phyloP scores from a whole-genome alignment of 1,284 basidiomycete genomes.

The Puccinia polysora region DNA sequence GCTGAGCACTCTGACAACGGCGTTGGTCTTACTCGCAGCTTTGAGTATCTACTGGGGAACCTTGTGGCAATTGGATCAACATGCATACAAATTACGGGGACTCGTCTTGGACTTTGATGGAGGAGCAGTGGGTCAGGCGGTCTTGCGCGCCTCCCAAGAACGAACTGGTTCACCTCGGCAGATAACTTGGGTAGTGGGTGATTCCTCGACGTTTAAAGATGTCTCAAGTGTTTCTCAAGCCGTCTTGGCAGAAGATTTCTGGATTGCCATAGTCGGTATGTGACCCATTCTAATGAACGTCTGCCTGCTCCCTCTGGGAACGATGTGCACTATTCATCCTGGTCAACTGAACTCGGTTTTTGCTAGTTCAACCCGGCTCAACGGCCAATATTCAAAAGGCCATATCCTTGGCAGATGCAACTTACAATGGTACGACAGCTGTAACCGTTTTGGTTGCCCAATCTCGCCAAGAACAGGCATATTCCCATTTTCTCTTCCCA shows the following conservation, averaged over 20 bases:
- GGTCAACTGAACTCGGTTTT: neutral
- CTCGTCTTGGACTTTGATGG: conserved; percentile 28
- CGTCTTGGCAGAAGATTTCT: conserved; percentile 23
- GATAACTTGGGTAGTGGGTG: conserved; percentile 15
- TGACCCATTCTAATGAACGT: neutral
- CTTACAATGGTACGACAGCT: conserved; percentile 23
- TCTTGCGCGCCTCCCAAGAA: conserved; percentile 6
- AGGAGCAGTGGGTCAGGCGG: conserved; percentile 28
- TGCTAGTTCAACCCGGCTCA: conserved; percentile 24
- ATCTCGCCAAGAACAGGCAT: conserved; percentile 30
- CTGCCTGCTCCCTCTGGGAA: neutral
- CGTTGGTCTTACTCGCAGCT: conserved; percentile 6
- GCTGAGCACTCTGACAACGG: conserved; percentile 9
- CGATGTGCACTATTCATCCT: neutral
- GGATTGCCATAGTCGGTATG: conserved; percentile 33
- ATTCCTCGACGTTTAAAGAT: conserved; percentile 14
- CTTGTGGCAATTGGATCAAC: conserved; percentile 18
- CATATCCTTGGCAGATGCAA: conserved; percentile 3
- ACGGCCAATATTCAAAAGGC: conserved; percentile 12
- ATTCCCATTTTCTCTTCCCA: conserved; percentile 19
- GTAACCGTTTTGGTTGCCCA: conserved; percentile 14
- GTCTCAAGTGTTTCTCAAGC: conserved; percentile 3
- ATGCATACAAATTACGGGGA: conserved; percentile 17
- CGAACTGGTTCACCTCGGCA: conserved; percentile 16
- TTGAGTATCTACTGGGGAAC: conserved; percentile 39